Base-by-base conservation (phyloP, 2,329 filamentous ascomycete species). In the Alternaria sp. region DNA sequence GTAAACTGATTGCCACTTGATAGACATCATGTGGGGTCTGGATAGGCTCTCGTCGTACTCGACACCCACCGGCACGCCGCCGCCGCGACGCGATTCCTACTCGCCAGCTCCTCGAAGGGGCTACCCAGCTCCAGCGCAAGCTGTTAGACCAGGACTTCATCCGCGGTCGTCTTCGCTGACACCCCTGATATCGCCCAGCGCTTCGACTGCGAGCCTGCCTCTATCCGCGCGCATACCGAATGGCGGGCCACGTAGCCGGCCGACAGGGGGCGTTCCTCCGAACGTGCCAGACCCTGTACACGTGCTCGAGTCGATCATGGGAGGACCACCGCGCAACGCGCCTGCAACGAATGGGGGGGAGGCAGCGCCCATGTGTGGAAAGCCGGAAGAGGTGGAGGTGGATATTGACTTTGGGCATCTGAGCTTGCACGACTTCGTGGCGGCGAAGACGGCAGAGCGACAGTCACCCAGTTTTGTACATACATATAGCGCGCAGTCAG, bases 21-120 rank as follows among this genome's bases (percentile, higher is more conserved):
- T 29, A 51, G 33, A 53, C 37, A 73, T 58, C 57, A 96, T 96
- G 92, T 97, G 93, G 93, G 74, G 74, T 2, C 87, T 96, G 74
- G 93, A 97, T 81, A 90, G 93, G 76, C 87, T 96, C 66, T 89
- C 90, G 65, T 88, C 85, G 70, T 88, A 90, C 77, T 85, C 88
- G 56, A 87, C 86, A 76, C 81, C 86, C 78, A 82, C 86, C 56
- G 84, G 85, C 63, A 86, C 87, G 58, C 85, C 87, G 54, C 87
- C 72, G 80, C 87, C 60, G 34, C 83, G 84, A 59, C 88, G 85
- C 75, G 87, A 92, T 74, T 82, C 89, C 49, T 90, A 87, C 72
- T 93, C 92, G 63, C 90, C 91, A 46, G 84, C 88, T 39, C 84
- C 90, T 73, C 86, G 90, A 50, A 86, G 89, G 85, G 72, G 87